Evolutionary conservation across 768 basidiomycete genomes (phyloP).

Genomic region (Tylopilus rubrobrunneus): DNA sequence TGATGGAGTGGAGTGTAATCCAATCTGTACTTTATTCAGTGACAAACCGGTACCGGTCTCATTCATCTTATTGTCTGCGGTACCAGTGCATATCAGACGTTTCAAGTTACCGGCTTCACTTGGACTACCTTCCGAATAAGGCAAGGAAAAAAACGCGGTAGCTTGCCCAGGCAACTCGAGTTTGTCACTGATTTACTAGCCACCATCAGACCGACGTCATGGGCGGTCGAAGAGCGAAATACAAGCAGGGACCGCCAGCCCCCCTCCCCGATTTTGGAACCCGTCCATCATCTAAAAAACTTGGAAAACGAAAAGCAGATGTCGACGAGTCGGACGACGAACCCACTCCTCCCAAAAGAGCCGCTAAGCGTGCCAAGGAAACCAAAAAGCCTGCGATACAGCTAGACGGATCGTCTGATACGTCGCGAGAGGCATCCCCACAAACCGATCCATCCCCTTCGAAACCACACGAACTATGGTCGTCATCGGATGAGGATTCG

Average conservation of each 20-base stretch:
- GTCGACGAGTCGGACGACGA: constrained; percentile 33
- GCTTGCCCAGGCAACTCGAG: not conserved
- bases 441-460: constrained; percentile 19
- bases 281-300: constrained; percentile 46
- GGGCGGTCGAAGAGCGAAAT: constrained; percentile 84
- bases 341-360: constrained; percentile 22
- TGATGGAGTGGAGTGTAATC: constrained; percentile 30
- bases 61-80: not conserved
- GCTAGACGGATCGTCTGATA: constrained; percentile 25
- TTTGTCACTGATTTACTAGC: not conserved
- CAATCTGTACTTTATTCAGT: not conserved
- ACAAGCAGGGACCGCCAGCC: constrained; percentile 73
- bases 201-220: constrained; percentile 36
- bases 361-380: constrained; percentile 36
- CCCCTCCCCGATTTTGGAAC: constrained; percentile 43
- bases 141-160: constrained; percentile 22
- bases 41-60: not conserved
- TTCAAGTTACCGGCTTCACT: too few species aligned
- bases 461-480: constrained; percentile 26
- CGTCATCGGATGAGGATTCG: constrained; percentile 41
- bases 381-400: constrained; percentile 20
- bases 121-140: constrained; percentile 24
- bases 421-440: constrained; percentile 46
- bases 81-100: not conserved
- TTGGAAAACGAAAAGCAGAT: constrained; percentile 73